Conservation (phyloP, 2,329 filamentous ascomycete species). For the Cryphonectria nitschkei region DNA sequence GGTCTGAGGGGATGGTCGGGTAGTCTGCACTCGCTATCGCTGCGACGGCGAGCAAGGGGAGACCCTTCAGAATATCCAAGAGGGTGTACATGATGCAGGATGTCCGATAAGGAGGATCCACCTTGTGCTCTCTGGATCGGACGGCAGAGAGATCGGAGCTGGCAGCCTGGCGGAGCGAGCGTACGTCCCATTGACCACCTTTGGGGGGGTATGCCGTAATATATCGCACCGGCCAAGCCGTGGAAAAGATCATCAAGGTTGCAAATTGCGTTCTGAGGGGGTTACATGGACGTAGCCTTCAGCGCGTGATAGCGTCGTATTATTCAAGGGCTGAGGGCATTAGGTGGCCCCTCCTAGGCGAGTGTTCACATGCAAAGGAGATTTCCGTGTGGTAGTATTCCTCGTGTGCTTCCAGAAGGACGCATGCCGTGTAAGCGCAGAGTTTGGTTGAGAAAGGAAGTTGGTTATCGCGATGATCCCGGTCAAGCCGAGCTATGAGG, state of each 20-base stretch:
- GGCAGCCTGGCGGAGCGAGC: not conserved
- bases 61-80: not conserved
- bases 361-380: slow-evolving; percentile 7
- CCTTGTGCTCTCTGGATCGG: not conserved
- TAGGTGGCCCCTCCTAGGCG: not conserved
- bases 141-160: not conserved
- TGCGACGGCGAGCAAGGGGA: slow-evolving; percentile 11
- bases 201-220: not conserved
- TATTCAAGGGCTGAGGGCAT: slow-evolving; percentile 2
- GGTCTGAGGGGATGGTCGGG: slow-evolving; percentile 25
- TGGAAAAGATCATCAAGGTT: not conserved
- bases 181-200: not conserved
- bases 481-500: not conserved
- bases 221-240: not conserved
- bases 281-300: not conserved
- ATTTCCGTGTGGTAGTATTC: not conserved
- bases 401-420: slow-evolving; percentile 7
- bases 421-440: not conserved
- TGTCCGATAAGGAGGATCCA: not conserved
- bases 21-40: slow-evolving; percentile 18
- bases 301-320: slow-evolving; percentile 8
- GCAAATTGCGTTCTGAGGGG: not conserved
- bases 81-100: slow-evolving; percentile 16
- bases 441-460: slow-evolving; percentile 11
- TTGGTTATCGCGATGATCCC: not conserved